phyloP scores from a whole-genome alignment of 2,329 filamentous ascomycete species.

The Fonsecaea erecta region DNA sequence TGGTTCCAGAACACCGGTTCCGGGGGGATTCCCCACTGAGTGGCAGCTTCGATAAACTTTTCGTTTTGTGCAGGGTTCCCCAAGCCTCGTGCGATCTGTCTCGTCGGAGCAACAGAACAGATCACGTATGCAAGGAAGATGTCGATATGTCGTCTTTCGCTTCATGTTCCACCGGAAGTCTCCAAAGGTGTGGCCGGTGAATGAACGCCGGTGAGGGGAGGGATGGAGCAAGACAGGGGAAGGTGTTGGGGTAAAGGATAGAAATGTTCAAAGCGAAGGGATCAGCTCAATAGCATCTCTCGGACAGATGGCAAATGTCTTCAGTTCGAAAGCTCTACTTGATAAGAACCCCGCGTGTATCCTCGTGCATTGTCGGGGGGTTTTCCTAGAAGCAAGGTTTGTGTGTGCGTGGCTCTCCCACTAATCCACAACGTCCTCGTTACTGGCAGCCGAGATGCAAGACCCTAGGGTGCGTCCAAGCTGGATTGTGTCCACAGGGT shows the following conservation, averaged over 20 bases:
- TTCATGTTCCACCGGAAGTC: not conserved
- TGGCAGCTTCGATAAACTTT: not conserved
- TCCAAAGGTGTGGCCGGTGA: not conserved
- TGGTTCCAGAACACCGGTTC: not conserved
- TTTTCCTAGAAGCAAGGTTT: not conserved
- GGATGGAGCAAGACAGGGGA: not conserved
- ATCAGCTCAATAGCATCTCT: not conserved
- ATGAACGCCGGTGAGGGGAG: not conserved
- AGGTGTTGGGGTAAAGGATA: not conserved
- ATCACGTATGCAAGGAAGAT: not conserved
- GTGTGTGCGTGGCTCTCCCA: not conserved
- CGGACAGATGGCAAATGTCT: not conserved
- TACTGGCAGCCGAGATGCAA: slow-evolving; percentile 14
- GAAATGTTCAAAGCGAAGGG: not conserved
- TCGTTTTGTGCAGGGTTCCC: not conserved
- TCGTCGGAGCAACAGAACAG: not conserved
- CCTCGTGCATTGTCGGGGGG: not conserved
- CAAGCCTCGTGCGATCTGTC: not conserved
- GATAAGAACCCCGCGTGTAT: not conserved
- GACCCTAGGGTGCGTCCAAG: slow-evolving; percentile 42
- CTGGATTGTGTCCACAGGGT: slow-evolving; percentile 69
- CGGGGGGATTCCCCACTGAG: not conserved
- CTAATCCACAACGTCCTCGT: not conserved
- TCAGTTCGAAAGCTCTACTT: not conserved
- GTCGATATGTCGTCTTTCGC: not conserved